A percentile compares a stretch with the other conserved stretches of the same genome.
These are phyloP conservation scores for Xylaria sp. DNA, from an alignment of 2,329 filamentous ascomycete species.

Conservation along the genomic window DNA sequence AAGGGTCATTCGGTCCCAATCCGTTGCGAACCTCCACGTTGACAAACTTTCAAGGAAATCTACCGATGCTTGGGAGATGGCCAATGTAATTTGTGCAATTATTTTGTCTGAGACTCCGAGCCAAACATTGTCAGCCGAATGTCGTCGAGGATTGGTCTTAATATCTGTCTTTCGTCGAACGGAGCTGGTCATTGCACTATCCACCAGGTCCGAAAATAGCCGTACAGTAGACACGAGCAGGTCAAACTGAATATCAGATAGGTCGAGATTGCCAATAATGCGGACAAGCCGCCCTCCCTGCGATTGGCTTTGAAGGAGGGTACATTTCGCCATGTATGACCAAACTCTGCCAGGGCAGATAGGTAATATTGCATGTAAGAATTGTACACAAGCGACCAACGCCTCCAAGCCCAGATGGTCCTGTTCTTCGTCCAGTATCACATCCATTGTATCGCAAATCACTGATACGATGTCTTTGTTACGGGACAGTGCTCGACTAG, in stretches of 20 bases:
- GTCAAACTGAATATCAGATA: constrained; percentile 78
- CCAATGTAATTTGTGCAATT: constrained; percentile 75
- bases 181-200: constrained; percentile 77
- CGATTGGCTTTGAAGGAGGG: constrained; percentile 80
- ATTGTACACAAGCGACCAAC: constrained; percentile 78
- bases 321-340: constrained; percentile 87
- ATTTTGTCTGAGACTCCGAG: constrained; percentile 82
- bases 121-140: constrained; percentile 65
- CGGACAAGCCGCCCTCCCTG: constrained; percentile 80
- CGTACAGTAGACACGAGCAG: constrained; percentile 79
- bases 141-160: constrained; percentile 61
- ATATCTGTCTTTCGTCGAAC: constrained; percentile 71
- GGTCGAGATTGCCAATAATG: constrained; percentile 84
- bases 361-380: constrained; percentile 77
- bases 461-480: constrained; percentile 82
- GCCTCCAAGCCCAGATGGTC: constrained; percentile 75
- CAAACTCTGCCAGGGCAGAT: constrained; percentile 87
- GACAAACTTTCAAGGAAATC: constrained; percentile 88
- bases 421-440: constrained; percentile 69
- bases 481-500: constrained; percentile 64
- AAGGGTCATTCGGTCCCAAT: constrained; percentile 75
- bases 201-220: constrained; percentile 79
- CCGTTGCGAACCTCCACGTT: constrained; percentile 83
- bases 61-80: constrained; percentile 79
- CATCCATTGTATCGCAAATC: constrained; percentile 86